Base-by-base conservation (phyloP, 1,284 basidiomycete species). In the Tranzscheliella williamsii region DNA sequence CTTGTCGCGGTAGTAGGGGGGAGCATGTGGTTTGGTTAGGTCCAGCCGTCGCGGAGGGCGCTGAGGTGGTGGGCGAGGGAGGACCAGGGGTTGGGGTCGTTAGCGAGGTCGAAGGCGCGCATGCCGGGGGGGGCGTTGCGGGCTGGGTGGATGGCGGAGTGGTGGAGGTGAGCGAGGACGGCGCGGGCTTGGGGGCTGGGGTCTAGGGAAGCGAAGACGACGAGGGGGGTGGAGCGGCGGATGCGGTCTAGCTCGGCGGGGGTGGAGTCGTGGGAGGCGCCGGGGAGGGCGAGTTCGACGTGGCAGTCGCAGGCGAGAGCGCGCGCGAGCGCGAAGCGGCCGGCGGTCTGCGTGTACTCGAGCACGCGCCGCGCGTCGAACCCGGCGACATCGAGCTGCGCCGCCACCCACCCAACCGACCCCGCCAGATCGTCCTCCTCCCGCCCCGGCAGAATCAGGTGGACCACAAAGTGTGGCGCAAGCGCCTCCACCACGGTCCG, bases 231-330 rank as follows among this genome's bases (percentile, higher is more conserved):
- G 18, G 41, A 43, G 12, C 43, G 24, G 4, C 47, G 31, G 30
- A 64, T 44, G 46, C 48, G 53, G 11, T 13, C 38, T 32, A 64
- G 26, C 31, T 64, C 50, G 9, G 17, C 27, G 15, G 52, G 22
- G 6, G 55, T 54, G 0, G 12, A 21, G 1, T 4, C 22, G 16
- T 63, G 49, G 13, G 21, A 29, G 2, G 29, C 26, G 0, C 22
- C 33, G 9, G 42, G 40, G 0, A 58, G 35, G 3, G 38, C 18
- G 4, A 64, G n/a, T 16, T 64, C 54, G 38, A 54, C 39, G 16
- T 64, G 61, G 23, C 54, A 58, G 38, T 64, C 61, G 38, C 61
- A 64, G 1, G 61, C 49, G 2, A 64, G 41, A 1, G 61, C 61
- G 2, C 61, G 26, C n/a, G 35, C 24, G 12, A 64, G 43, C 12